These are phyloP conservation scores for Oryza nivara DNA, from an alignment of 176 grass and related monocot species.

Conservation along the genomic window DNA sequence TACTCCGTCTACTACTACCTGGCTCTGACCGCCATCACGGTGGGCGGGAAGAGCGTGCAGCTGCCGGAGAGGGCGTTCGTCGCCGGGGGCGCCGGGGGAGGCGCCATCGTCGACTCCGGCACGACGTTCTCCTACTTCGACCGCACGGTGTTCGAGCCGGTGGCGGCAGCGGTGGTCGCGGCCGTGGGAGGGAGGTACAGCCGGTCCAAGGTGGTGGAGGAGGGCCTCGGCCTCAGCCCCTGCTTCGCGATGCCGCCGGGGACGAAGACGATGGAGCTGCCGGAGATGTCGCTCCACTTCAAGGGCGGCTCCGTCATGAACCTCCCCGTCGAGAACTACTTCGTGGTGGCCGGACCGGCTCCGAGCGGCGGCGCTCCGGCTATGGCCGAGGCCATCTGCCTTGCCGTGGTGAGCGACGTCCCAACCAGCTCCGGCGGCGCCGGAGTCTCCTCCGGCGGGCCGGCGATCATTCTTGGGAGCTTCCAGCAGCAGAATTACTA, in stretches of 20 bases:
- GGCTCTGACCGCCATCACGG: conserved; percentile 42
- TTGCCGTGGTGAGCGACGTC: conserved; percentile 64
- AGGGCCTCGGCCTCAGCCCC: conserved; percentile 54
- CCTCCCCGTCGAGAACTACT: conserved; percentile 84
- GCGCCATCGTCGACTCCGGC: conserved; percentile 86
- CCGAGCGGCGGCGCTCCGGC: not conserved
- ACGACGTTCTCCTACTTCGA: conserved; percentile 87
- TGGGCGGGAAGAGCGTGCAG: conserved; percentile 60
- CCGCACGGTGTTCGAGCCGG: conserved; percentile 52
- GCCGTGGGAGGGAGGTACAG: conserved; percentile 53
- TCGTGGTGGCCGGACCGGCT: conserved; percentile 41
- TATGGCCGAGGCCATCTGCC: conserved; percentile 56
- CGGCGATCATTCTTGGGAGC: conserved; percentile 79
- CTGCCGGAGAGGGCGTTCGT: conserved; percentile 50
- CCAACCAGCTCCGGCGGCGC: conserved; percentile 1
- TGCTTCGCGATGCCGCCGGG: conserved; percentile 69
- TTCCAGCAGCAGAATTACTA: conserved; percentile 98
- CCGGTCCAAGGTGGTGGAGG: conserved; percentile 57
- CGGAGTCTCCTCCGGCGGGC: conserved; percentile 31
- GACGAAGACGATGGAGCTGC: conserved; percentile 50
- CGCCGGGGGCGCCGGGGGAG: conserved; percentile 29
- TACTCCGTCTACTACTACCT: conserved; percentile 93
- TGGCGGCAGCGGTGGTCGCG: conserved; percentile 44
- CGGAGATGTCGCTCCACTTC: conserved; percentile 67
- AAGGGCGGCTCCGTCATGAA: conserved; percentile 62